Conservation (phyloP, 257 asterid species). For the Knoxia roxburghii region DNA sequence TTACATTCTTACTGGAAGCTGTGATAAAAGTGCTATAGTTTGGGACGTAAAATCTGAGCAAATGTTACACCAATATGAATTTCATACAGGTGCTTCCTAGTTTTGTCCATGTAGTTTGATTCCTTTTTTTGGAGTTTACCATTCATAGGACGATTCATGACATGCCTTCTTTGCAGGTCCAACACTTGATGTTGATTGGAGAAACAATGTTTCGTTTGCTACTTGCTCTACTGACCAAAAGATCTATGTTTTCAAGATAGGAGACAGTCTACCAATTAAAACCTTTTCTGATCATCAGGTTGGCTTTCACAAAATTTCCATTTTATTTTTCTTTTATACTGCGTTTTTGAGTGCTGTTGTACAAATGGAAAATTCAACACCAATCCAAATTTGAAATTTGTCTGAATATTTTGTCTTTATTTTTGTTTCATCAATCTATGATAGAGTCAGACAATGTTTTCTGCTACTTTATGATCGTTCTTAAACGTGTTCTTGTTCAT, state of each 20-base stretch:
- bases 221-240: conserved; percentile 30
- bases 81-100: conserved; percentile 25
- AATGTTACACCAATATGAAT: conserved; percentile 22
- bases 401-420: background rate
- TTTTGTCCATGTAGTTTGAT: background rate
- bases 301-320: conserved; percentile 8
- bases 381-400: background rate
- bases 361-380: background rate
- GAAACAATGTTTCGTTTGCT: conserved; percentile 27
- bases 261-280: conserved; percentile 21
- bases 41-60: conserved; percentile 28
- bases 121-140: background rate
- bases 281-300: conserved; percentile 33
- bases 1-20: conserved; percentile 30
- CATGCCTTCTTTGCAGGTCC: conserved; percentile 18
- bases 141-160: background rate
- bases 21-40: conserved; percentile 25
- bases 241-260: conserved; percentile 26
- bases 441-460: background rate
- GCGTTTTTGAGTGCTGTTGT: background rate
- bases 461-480: background rate
- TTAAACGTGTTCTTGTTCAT: background rate
- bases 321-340: background rate
- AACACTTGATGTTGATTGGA: conserved; percentile 31
- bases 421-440: background rate